Conservation (phyloP, 2,329 filamentous ascomycete species). For the Hypoxylon sp. region DNA sequence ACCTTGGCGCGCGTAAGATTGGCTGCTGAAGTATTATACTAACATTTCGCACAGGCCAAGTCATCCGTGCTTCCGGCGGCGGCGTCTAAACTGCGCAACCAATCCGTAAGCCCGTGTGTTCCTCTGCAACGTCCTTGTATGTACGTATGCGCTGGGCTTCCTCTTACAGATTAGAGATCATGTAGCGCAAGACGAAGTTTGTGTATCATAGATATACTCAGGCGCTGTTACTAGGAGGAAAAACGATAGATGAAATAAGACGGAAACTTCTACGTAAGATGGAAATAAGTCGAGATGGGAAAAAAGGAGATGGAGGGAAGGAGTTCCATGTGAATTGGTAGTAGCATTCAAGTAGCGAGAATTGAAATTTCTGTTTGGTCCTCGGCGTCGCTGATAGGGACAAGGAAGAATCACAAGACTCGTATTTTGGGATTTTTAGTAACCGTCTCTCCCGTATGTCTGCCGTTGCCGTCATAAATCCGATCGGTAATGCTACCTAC, state of each 20-base stretch:
- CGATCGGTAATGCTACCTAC: background rate
- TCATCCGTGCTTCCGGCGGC: slow-evolving; percentile 53
- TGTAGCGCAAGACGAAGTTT: background rate
- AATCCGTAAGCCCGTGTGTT: background rate
- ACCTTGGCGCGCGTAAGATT: background rate
- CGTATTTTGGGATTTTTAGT: background rate
- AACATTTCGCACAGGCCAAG: slow-evolving; percentile 48
- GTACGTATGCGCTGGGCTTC: too few species aligned
- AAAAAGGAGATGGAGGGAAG: background rate
- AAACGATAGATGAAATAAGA: background rate
- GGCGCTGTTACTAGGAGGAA: background rate
- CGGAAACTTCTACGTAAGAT: background rate
- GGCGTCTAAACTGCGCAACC: slow-evolving; percentile 45
- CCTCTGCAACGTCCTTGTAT: background rate
- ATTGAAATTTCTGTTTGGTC: background rate
- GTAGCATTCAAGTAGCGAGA: slow-evolving; percentile 1
- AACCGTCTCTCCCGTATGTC: background rate
- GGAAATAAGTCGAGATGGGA: background rate
- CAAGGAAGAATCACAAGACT: background rate
- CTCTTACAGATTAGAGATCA: too few species aligned
- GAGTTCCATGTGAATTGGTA: background rate
- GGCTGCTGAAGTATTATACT: slow-evolving; percentile 3
- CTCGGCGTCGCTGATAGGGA: background rate
- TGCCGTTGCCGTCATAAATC: background rate
- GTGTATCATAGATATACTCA: too few species aligned